Base-by-base conservation (phyloP, 352 stramenopile species). In the Pythium periplocum region DNA sequence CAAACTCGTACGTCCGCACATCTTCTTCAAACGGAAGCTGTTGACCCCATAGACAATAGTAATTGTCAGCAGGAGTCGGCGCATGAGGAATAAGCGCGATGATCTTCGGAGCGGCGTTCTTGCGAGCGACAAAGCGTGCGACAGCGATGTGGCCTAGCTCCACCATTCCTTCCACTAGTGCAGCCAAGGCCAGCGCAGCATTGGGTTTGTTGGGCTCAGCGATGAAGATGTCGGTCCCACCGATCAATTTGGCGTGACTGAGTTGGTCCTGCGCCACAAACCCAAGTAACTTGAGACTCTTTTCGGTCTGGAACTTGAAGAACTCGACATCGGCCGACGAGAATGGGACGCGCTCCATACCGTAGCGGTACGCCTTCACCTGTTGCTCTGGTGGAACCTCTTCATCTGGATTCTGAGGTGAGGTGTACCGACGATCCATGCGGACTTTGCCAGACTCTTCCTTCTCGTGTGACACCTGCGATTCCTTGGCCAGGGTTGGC, bases 1-100 rank as follows among this genome's bases (percentile, higher is more conserved):
- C 67, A 57, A 93, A 93, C 57, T 93, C 81, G 48, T 90, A 93
- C 26, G 57, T 78, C 6, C 83, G 75, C 37, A 92, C 9, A 40
- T 93, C 83, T 69, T 93, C 83, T 57, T 90, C 81, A 45, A 78
- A 92, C 37, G 83, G 81, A 45, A 93, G 53, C 53, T 88, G 77
- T 32, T 90, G 78, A 5, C 69, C 67, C 81, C 75, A 93, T 38
- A 93, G 64, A 26, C 74, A 80, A 35, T 87, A 85, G 49, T 77
- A 93, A 34, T 78, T 71, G 51, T 85, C 67, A 7, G 26, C 48
- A 17, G 59, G 51, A 8, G 42, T 73, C 8, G 75, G 78, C 0
- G 58, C 33, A 37, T 86, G 67, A 3, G 83, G 83, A 42, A 93
- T 80, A 36, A 93, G 50, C 10, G 77, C 79, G 32, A 93, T 58